Conservation (phyloP, 2,329 filamentous ascomycete species). For the Clarireedia monteithiana region DNA sequence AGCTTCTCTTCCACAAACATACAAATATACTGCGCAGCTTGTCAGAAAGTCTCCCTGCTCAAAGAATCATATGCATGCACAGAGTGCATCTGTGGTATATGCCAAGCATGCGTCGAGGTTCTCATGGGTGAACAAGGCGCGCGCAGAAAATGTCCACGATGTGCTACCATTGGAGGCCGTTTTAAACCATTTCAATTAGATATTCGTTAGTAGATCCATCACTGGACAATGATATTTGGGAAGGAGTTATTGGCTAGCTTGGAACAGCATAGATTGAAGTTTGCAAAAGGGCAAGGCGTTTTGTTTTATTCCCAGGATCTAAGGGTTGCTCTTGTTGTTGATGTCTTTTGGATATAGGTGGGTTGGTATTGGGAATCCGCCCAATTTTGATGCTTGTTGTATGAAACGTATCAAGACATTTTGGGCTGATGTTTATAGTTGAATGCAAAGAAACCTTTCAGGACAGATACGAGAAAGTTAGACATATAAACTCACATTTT, state of each 20-base stretch:
- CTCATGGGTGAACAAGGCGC: slow-evolving; percentile 70
- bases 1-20: slow-evolving; percentile 67
- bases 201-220: slow-evolving; percentile 47
- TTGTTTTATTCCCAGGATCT: slow-evolving; percentile 4
- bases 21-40: slow-evolving; percentile 89
- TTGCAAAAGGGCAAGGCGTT: slow-evolving; percentile 1
- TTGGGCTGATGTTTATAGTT: slow-evolving; percentile 11
- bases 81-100: slow-evolving; percentile 91
- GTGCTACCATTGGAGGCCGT: slow-evolving; percentile 68
- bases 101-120: slow-evolving; percentile 77
- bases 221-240: not conserved
- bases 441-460: not conserved
- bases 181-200: slow-evolving; percentile 84
- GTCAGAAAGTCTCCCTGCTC: slow-evolving; percentile 67
- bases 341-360: slow-evolving; percentile 5
- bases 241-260: not conserved
- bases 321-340: not conserved
- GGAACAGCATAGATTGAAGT: slow-evolving; percentile 3
- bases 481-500: not conserved
- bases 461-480: not conserved
- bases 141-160: slow-evolving; percentile 69
- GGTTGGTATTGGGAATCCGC: not conserved
- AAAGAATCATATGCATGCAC: slow-evolving; percentile 89
- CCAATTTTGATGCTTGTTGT: not conserved
- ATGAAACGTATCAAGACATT: not conserved